These are phyloP conservation scores for Aspergillus sergii DNA, from an alignment of 2,329 filamentous ascomycete genomes.

Conservation along the genomic window DNA sequence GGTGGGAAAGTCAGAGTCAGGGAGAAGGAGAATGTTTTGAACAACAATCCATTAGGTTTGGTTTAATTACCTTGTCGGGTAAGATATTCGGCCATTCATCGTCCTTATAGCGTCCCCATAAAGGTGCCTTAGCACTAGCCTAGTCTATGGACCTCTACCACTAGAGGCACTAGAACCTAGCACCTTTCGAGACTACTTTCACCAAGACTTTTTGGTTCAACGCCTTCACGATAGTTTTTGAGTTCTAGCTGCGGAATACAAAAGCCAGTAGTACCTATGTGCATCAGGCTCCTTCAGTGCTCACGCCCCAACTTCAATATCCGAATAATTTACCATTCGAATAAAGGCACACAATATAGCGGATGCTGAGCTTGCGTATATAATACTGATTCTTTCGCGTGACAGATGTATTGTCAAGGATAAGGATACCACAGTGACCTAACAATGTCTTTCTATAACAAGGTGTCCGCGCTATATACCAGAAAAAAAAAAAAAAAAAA, in stretches of 20 bases:
- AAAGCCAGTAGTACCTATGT: not conserved
- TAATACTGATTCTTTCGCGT: not conserved
- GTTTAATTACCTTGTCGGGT: not conserved
- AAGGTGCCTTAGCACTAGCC: too few species aligned
- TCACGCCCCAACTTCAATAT: not conserved
- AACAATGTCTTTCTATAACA: not conserved
- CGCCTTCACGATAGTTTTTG: too few species aligned
- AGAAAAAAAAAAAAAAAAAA: not conserved
- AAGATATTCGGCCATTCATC: slow-evolving; percentile 1
- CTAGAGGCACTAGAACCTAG: not conserved
- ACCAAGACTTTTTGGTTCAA: too few species aligned
- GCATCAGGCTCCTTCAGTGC: not conserved
- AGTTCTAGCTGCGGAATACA: too few species aligned
- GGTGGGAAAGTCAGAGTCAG: slow-evolving; percentile 5
- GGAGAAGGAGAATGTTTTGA: slow-evolving; percentile 8
- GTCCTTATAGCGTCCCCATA: not conserved
- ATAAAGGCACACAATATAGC: not conserved
- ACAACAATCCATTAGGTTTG: not conserved
- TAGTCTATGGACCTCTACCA: not conserved
- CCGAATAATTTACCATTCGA: not conserved
- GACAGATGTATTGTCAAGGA: not conserved
- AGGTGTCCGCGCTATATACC: not conserved
- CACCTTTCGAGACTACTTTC: not conserved
- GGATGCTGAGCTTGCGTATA: not conserved
- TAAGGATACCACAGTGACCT: not conserved